Conservation (phyloP, 495 filamentous ascomycete species). For the Xylaria curta region DNA sequence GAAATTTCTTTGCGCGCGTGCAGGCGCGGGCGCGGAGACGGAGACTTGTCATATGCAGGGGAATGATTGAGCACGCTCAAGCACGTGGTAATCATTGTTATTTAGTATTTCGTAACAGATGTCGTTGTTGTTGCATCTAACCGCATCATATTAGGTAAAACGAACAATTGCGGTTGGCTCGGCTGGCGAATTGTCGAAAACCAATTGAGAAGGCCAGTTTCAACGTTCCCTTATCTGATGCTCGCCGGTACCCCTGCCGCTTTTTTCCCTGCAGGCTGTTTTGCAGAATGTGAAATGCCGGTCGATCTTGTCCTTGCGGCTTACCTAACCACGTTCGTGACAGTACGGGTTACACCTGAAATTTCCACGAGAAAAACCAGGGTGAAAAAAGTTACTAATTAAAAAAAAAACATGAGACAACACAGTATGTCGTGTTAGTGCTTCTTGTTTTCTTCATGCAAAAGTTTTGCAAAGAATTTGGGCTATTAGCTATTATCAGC, state of each 20-base stretch:
- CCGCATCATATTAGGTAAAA: conserved; percentile 49
- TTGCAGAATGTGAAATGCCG: conserved; percentile 21
- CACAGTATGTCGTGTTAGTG: background rate
- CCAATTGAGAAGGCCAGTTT: conserved; percentile 11
- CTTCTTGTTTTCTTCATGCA: background rate
- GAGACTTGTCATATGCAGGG: conserved; percentile 12
- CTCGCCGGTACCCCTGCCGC: conserved; percentile 11
- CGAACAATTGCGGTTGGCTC: conserved; percentile 37
- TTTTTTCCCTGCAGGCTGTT: conserved; percentile 10
- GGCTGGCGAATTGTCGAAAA: conserved; percentile 9
- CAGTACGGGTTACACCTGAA: background rate
- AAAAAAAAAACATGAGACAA: background rate
- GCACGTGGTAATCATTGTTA: conserved; percentile 17
- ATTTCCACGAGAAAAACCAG: background rate
- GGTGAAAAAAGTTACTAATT: background rate
- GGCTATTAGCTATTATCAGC: conserved; percentile 16
- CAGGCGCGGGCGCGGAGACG: too few relatives aligned
- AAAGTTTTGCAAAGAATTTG: background rate
- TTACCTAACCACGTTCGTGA: background rate
- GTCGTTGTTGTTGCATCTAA: conserved; percentile 1
- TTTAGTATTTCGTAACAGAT: conserved; percentile 18
- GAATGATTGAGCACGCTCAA: background rate
- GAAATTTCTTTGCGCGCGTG: conserved; percentile 17
- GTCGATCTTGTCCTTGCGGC: conserved; percentile 21
- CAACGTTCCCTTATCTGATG: conserved; percentile 14